Conservation (phyloP, 2,329 filamentous ascomycete species). For the Coniochaeta sp. region DNA sequence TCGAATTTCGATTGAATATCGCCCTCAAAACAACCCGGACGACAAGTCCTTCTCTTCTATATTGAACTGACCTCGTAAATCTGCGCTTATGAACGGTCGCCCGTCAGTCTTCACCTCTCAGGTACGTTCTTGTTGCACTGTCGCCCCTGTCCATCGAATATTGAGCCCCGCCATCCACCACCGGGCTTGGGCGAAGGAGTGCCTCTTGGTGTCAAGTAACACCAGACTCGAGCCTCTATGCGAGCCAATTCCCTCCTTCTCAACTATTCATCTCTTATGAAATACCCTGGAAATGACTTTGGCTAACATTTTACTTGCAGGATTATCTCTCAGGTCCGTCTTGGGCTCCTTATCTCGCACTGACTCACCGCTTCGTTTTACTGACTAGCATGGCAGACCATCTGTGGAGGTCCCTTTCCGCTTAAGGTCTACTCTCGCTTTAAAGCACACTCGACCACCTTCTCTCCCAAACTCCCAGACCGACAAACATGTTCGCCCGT, state of each 20-base stretch:
- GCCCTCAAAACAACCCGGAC: slow-evolving; percentile 2
- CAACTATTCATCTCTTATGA: slow-evolving; percentile 1
- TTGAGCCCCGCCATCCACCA: slow-evolving; percentile 2
- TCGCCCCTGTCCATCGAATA: slow-evolving; percentile 4
- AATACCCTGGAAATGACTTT: background rate
- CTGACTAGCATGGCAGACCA: slow-evolving; percentile 35
- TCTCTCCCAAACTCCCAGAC: slow-evolving; percentile 12
- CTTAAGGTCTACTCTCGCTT: slow-evolving; percentile 29
- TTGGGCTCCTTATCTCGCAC: slow-evolving; percentile 11
- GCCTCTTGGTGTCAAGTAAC: background rate
- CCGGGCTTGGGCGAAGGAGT: background rate
- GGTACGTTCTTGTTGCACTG: slow-evolving; percentile 41
- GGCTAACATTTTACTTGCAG: slow-evolving; percentile 41
- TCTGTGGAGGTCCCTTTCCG: slow-evolving; percentile 44
- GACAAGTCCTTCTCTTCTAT: slow-evolving; percentile 5
- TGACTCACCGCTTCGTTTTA: slow-evolving; percentile 39
- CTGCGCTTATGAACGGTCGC: slow-evolving; percentile 81
- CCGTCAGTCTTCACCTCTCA: slow-evolving; percentile 81
- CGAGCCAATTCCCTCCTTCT: slow-evolving; percentile 7
- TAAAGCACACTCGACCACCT: slow-evolving; percentile 11
- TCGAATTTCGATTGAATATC: background rate
- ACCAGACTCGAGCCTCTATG: background rate
- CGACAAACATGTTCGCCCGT: slow-evolving; percentile 51
- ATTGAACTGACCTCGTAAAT: slow-evolving; percentile 29
- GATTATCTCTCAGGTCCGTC: slow-evolving; percentile 70